Percentiles rank a stretch among this genome's conserved stretches.
Conservation (phyloP, 2,329 filamentous ascomycete species). For the Ophiostoma sp. region DNA sequence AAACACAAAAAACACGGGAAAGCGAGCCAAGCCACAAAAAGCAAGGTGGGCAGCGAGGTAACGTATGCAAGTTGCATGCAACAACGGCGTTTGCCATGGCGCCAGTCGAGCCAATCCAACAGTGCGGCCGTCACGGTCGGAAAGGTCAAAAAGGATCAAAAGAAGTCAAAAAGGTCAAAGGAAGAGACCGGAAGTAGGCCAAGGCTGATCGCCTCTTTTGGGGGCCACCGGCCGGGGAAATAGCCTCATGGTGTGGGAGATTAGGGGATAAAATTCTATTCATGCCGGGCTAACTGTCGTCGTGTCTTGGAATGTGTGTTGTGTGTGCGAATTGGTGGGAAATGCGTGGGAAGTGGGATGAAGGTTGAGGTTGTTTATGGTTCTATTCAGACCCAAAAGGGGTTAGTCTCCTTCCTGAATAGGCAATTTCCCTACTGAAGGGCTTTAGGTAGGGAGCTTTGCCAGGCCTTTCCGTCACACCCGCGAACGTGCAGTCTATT, state of each 20-base stretch:
- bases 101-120: not conserved
- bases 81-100: not conserved
- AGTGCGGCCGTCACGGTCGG: not conserved
- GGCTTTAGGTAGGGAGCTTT: not conserved
- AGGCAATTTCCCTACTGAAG: slow-evolving; percentile 22
- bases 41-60: not conserved
- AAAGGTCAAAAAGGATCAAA: not conserved
- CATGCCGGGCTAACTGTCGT: not conserved
- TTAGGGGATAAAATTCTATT: not conserved
- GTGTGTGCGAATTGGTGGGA: not conserved
- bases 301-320: not conserved
- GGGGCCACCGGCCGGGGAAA: not conserved
- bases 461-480: not conserved
- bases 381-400: slow-evolving; percentile 40
- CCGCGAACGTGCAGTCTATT: not conserved
- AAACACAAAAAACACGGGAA: not conserved
- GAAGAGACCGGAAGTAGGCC: slow-evolving; percentile 1
- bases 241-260: not conserved
- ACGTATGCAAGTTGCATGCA: not conserved
- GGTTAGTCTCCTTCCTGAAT: slow-evolving; percentile 30
- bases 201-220: not conserved
- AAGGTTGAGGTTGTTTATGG: slow-evolving; percentile 33
- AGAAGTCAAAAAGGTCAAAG: not conserved
- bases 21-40: not conserved
- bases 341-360: not conserved